Evolutionary conservation across 805 yeast species (phyloP).

Genomic region (Metschnikowia noctiluminum): DNA sequence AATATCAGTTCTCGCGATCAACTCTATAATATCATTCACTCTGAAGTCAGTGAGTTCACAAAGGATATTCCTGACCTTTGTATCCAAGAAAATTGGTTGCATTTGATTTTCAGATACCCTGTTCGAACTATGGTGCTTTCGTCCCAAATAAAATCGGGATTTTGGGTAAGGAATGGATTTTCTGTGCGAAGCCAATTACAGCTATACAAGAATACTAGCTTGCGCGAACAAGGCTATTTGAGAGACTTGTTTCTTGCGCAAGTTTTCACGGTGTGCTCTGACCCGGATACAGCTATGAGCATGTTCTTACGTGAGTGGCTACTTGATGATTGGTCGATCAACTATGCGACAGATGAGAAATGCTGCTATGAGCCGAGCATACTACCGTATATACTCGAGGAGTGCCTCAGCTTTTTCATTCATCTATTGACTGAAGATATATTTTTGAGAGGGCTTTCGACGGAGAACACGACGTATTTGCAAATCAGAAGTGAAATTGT

Average conservation of each 20-base stretch:
- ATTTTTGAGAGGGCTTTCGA: constrained; percentile 48
- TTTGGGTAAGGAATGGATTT: constrained; percentile 93
- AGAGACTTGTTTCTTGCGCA: constrained; percentile 78
- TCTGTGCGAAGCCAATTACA: constrained; percentile 76
- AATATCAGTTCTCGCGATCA: constrained; percentile 23
- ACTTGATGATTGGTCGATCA: constrained; percentile 33
- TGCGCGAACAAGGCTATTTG: constrained; percentile 78
- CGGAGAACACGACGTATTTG: constrained; percentile 46
- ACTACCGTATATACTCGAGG: constrained; percentile 69
- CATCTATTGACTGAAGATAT: constrained; percentile 65
- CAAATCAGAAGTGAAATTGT: constrained; percentile 69
- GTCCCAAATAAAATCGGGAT: constrained; percentile 82
- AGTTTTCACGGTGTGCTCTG: constrained; percentile 46
- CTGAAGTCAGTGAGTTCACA: constrained; percentile 7
- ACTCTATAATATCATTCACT: constrained; percentile 20
- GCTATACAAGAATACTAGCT: constrained; percentile 71
- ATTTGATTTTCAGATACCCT: constrained; percentile 62
- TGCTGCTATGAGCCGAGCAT: constrained; percentile 44
- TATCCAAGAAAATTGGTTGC: background rate
- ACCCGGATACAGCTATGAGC: constrained; percentile 54
- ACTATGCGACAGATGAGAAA: constrained; percentile 16
- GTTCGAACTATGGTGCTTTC: constrained; percentile 70
- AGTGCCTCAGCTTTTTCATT: constrained; percentile 66
- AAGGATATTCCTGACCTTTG: background rate
- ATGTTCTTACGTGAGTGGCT: constrained; percentile 71